Base-by-base conservation (phyloP, 768 basidiomycete genomes). In the Holtermannia corniformis region DNA sequence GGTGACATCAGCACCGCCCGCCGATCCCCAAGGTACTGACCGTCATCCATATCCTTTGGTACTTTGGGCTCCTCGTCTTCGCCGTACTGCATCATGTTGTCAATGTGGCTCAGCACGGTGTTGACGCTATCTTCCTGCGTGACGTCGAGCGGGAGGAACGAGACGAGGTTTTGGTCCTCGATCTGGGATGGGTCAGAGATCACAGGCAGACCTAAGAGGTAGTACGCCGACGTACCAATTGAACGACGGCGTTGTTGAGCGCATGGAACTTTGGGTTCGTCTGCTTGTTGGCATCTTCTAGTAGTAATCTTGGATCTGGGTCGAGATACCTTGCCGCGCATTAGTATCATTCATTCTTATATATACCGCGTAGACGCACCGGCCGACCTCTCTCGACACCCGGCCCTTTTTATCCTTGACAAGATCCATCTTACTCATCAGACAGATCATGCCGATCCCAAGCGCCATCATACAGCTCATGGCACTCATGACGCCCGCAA, bases 401-500 rank as follows among this genome's bases (percentile, higher is more conserved):
- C 67, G 78, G 78, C 47, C 82, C 41, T 85, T 82, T 3, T 72
- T 61, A 47, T 67, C 72, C 57, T 65, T 87, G 44, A 97, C 86
- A 43, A 99, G 80, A 72, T 99, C 95, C 95, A 99, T 97, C 74
- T 99, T 99, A 42, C 89, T 93, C 87, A 99, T 90, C 70, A 97
- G 75, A 64, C 97, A 97, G 56, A 99, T 84, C 85, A 90, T 92
- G 0, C 92, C 91, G 28, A 95, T 82, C 67, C 96, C 95, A 40
- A 99, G 80, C 63, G 90, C 91, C 28, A 97, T 87, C 95, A 99
- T 99, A 24, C 93, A 91, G 32, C 88, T 91, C 95, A 99, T 96
- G 24, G 95, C 95, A 41, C 87, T 87, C 52, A 99, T 78, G 5
- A 97, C 93, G 19, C 95, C 95, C 54, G 89, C 86, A 74, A 99